These are phyloP conservation scores for Xylaria arbuscula DNA, from an alignment of 2,329 filamentous ascomycete species.

Conservation along the genomic window DNA sequence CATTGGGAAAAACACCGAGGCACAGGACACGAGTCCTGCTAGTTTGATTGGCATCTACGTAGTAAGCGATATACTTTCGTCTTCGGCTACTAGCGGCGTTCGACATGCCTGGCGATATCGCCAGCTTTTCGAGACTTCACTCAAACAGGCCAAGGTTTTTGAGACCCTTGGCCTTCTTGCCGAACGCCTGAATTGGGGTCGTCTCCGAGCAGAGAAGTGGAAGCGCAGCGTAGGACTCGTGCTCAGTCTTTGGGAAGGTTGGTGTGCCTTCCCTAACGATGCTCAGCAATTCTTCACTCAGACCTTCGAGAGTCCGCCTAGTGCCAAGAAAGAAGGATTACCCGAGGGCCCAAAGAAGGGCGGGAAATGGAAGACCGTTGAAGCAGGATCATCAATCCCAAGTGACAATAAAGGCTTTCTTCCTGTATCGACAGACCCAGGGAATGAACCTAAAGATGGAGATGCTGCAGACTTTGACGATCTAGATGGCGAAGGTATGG, in stretches of 20 bases:
- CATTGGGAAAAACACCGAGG: slow-evolving; percentile 55
- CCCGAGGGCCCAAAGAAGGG: slow-evolving; percentile 52
- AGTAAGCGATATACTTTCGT: slow-evolving; percentile 80
- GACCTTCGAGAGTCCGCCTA: slow-evolving; percentile 77
- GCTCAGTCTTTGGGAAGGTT: slow-evolving; percentile 76
- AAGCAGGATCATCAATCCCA: slow-evolving; percentile 51
- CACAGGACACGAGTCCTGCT: slow-evolving; percentile 73
- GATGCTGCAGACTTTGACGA: slow-evolving; percentile 54
- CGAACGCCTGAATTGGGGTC: slow-evolving; percentile 79
- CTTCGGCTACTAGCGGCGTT: slow-evolving; percentile 78
- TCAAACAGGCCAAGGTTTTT: slow-evolving; percentile 75
- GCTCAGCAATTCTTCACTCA: slow-evolving; percentile 77
- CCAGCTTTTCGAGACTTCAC: slow-evolving; percentile 78
- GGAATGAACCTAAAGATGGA: slow-evolving; percentile 51
- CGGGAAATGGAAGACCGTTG: slow-evolving; percentile 63
- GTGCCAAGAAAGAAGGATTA: slow-evolving; percentile 55
- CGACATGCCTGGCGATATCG: slow-evolving; percentile 89
- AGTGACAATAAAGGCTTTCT: slow-evolving; percentile 46
- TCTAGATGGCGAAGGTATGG: slow-evolving; percentile 60
- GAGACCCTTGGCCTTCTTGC: slow-evolving; percentile 79
- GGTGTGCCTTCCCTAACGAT: slow-evolving; percentile 78
- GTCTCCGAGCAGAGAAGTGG: slow-evolving; percentile 85
- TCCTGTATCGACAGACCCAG: slow-evolving; percentile 41
- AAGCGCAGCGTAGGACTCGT: slow-evolving; percentile 78
- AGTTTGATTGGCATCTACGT: slow-evolving; percentile 86